Base-by-base conservation (phyloP, 192 early-diverging fungal species). In the Allomyces javanicus region DNA sequence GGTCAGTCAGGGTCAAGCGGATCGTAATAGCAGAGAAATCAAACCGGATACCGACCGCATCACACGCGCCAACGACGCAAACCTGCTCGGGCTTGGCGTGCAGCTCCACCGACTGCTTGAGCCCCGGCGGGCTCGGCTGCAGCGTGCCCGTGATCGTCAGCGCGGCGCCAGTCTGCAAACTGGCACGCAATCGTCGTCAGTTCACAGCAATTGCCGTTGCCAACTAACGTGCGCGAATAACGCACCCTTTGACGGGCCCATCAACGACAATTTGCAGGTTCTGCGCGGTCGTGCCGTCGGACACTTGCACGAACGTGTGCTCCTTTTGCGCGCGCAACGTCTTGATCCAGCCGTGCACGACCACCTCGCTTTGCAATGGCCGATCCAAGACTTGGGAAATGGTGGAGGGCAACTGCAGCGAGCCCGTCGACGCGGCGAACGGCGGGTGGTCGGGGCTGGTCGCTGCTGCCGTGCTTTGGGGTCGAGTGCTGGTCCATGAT, bases 281-380 rank as follows among this genome's bases (percentile, higher is more conserved):
- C 27, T 77, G 75, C 22, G 79, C 66, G 22, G 71, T 85, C 1
- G 86, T 86, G 3, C 92, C 92, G 63, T 94, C 92, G 25, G 83
- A 77, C 33, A 94, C 76, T 62, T 85, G 81, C 7, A 86, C 80
- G 73, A 94, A 94, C 12, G 85, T 81, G 23, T 86, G 67, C 25
- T 85, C 72, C 71, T 92, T 92, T 72, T 92, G 89, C 23, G 78
- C 69, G 19, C 92, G 84, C 40, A 90, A 83, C 3, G 92, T 87
- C 27, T 85, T 77, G n/a, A 92, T 74, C 92, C 92, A 94, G 9
- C 89, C 92, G 24, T 82, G 70, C 14, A 89, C 72, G 33, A 40
- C 33, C 33, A 40, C 33, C 7, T 40, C 33, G 33, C 33, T 40
- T 40, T 40, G 33, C 33, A 40, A 40, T 9, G 33, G 33, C 33